Evolutionary conservation across 1,139 yeast species (phyloP).

Genomic region (Lodderomyces parapsilosis): DNA sequence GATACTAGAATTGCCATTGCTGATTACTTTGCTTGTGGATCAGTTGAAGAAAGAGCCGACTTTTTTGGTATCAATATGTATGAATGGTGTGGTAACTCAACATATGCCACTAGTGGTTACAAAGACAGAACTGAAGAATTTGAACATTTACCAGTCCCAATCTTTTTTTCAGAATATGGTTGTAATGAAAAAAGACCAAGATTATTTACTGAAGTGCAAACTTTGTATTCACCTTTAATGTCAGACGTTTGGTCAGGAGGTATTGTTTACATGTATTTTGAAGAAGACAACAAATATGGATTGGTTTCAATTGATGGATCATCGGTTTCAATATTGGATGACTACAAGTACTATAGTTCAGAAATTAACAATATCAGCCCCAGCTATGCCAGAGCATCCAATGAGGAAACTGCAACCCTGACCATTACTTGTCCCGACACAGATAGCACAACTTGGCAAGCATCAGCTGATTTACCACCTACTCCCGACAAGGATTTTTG

Average conservation of each 20-base stretch:
- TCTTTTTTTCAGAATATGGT: conserved; percentile 85
- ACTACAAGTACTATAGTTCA: conserved; percentile 53
- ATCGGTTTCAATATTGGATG: conserved; percentile 37
- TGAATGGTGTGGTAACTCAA: conserved; percentile 84
- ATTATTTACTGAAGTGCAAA: conserved; percentile 62
- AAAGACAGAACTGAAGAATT: conserved; percentile 58
- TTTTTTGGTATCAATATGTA: conserved; percentile 91
- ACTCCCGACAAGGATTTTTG: conserved; percentile 42
- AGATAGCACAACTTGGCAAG: conserved; percentile 37
- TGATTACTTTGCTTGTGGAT: conserved; percentile 78
- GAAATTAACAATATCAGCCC: conserved; percentile 50
- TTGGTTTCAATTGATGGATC: conserved; percentile 53
- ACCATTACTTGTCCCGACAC: conserved; percentile 35
- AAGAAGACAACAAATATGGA: conserved; percentile 80
- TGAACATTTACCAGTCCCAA: conserved; percentile 67
- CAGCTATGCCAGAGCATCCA: conserved; percentile 28
- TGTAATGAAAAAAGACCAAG: conserved; percentile 66
- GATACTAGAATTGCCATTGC: conserved; percentile 72
- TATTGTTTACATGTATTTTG: conserved; percentile 83
- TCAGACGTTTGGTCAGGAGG: conserved; percentile 87
- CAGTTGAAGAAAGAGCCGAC: conserved; percentile 68
- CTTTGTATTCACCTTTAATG: conserved; percentile 42
- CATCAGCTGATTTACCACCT: conserved; percentile 43
- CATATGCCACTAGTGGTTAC: conserved; percentile 72
- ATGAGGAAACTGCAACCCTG: conserved; percentile 23